Evolutionary conservation across 768 basidiomycete species (phyloP).

Genomic region (Boletus sp.): DNA sequence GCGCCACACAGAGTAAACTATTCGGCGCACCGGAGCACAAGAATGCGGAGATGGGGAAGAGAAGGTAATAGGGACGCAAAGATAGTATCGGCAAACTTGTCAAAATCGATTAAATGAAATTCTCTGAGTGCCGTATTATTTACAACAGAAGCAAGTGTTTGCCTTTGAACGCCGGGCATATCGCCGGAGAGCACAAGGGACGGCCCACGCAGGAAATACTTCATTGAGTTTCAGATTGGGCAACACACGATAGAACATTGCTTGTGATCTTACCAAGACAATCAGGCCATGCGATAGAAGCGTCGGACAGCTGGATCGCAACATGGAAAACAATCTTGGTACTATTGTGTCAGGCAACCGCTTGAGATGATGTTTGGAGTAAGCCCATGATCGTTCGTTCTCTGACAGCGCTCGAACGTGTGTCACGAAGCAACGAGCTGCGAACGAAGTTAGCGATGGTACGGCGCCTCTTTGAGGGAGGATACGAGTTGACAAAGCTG

Average conservation of each 20-base stretch:
- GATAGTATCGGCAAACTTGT: slow-evolving; percentile 47
- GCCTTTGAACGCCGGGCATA: slow-evolving; percentile 51
- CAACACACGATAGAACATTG: background rate
- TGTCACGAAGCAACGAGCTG: slow-evolving; percentile 50
- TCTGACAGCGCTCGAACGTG: slow-evolving; percentile 42
- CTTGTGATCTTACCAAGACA: slow-evolving; percentile 41
- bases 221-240: background rate
- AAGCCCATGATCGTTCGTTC: slow-evolving; percentile 39
- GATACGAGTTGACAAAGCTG: slow-evolving; percentile 47
- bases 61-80: slow-evolving; percentile 51
- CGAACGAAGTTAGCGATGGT: slow-evolving; percentile 48
- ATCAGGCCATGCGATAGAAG: slow-evolving; percentile 56
- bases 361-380: slow-evolving; percentile 40
- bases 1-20: slow-evolving; percentile 1
- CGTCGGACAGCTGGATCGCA: slow-evolving; percentile 49
- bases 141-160: slow-evolving; percentile 48
- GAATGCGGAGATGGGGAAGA: slow-evolving; percentile 42
- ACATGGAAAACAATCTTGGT: slow-evolving; percentile 49
- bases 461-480: slow-evolving; percentile 33
- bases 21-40: slow-evolving; percentile 53
- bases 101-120: slow-evolving; percentile 51
- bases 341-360: slow-evolving; percentile 51
- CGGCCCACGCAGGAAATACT: slow-evolving; percentile 62
- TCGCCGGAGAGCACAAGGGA: slow-evolving; percentile 46
- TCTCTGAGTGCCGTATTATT: slow-evolving; percentile 36